Percentiles rank a stretch among this genome's conserved stretches.
Conservation (phyloP, 495 filamentous ascomycete species). For the Echria macrotheca region DNA sequence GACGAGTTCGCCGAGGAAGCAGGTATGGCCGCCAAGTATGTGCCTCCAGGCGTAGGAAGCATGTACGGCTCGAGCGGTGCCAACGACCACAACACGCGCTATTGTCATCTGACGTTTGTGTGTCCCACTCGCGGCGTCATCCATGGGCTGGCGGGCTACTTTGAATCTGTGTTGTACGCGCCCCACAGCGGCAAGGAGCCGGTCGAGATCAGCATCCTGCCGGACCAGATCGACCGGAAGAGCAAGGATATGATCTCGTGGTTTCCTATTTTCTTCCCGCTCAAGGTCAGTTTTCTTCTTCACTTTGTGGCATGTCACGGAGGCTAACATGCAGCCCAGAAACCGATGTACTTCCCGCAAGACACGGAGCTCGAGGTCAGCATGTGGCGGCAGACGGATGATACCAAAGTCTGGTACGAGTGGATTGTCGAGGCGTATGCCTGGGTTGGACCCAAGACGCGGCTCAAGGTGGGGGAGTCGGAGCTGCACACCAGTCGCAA, state of each 20-base stretch:
- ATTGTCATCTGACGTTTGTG: conserved; percentile 67
- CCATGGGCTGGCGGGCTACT: conserved; percentile 91
- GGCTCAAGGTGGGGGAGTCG: conserved; percentile 70
- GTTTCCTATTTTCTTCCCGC: conserved; percentile 97
- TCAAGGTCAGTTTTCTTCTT: conserved; percentile 62
- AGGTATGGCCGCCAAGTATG: conserved; percentile 44
- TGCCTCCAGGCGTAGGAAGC: conserved; percentile 51
- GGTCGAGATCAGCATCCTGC: conserved; percentile 87
- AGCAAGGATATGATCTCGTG: conserved; percentile 94
- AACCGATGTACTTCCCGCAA: conserved; percentile 81
- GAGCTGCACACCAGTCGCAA: conserved; percentile 87
- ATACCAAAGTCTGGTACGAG: conserved; percentile 97
- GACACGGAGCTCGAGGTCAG: conserved; percentile 78
- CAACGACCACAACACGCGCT: conserved; percentile 85
- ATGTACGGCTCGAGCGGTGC: conserved; percentile 53
- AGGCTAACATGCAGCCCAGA: conserved; percentile 43
- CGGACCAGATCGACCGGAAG: conserved; percentile 85
- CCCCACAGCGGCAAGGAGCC: conserved; percentile 34
- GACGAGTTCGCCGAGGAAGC: conserved; percentile 44
- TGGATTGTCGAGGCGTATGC: conserved; percentile 88
- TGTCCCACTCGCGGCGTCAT: conserved; percentile 70
- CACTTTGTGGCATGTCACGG: background rate
- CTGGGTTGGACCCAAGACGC: conserved; percentile 51
- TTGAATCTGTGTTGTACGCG: conserved; percentile 83
- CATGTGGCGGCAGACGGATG: conserved; percentile 94